These are phyloP conservation scores for Vaccinium vitisidaea DNA, from an alignment of 148 eudicot genomes.

Conservation along the genomic window DNA sequence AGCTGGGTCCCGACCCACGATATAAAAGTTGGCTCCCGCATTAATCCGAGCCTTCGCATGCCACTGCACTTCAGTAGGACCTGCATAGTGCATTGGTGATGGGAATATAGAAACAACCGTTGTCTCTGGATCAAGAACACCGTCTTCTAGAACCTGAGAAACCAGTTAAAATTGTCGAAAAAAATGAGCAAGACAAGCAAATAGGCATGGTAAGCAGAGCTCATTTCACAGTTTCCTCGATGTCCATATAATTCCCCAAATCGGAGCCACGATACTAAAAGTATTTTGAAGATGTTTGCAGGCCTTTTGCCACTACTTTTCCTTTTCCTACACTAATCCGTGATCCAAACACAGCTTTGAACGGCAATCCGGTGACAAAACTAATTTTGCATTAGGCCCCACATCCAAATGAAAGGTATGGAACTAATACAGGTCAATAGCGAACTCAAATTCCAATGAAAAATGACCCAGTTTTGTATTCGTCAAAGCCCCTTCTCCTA, in stretches of 20 bases:
- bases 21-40: conserved; percentile 94
- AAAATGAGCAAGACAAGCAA: neutral
- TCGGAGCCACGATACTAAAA: neutral
- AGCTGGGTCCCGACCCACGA: conserved; percentile 93
- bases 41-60: conserved; percentile 96
- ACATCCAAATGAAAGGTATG: neutral
- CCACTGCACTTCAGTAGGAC: conserved; percentile 98
- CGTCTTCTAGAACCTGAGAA: conserved; percentile 82
- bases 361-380: neutral
- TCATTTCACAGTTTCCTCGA: neutral
- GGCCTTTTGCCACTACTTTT: neutral
- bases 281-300: neutral
- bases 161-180: neutral
- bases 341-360: neutral
- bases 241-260: neutral
- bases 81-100: conserved; percentile 97
- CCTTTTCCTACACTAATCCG: neutral
- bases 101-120: conserved; percentile 95
- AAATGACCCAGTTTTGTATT: neutral
- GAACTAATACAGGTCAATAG: neutral
- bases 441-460: neutral
- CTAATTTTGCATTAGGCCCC: neutral
- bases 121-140: conserved; percentile 88
- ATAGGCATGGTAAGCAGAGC: neutral
- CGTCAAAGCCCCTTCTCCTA: neutral